Percentiles rank a stretch among this genome's conserved stretches.
Conservation (phyloP, 345 rosid genomes). For the Pistacia atlantica region DNA sequence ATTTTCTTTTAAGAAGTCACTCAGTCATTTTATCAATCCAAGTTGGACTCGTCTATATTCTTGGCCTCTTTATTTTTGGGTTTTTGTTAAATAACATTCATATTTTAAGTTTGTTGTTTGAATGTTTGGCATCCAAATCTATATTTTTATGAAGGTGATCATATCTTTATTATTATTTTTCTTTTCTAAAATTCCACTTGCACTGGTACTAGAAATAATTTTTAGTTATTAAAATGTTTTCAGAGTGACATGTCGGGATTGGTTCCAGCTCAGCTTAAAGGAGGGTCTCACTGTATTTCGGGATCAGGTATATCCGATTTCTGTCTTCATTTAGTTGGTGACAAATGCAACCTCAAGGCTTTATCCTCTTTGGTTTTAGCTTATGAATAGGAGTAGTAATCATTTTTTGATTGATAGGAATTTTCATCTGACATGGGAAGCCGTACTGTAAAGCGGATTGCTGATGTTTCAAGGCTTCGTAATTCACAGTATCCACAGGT, state of each 20-base stretch:
- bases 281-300: constrained; percentile 99
- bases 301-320: constrained; percentile 64
- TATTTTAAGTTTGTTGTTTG: neutral
- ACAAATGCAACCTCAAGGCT: constrained; percentile 1
- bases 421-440: constrained; percentile 99
- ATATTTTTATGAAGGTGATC: constrained; percentile 4
- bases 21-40: constrained; percentile 1
- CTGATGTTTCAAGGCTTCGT: constrained; percentile 91
- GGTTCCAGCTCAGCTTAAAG: constrained; percentile 99
- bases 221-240: constrained; percentile 17
- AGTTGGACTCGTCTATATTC: neutral
- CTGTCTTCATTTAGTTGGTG: constrained; percentile 10
- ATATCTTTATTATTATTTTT: neutral
- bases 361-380: neutral
- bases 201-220: constrained; percentile 9
- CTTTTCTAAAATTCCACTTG: neutral
- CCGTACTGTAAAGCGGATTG: constrained; percentile 92
- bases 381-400: constrained; percentile 2
- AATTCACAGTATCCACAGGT: constrained; percentile 95
- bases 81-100: neutral
- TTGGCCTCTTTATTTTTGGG: neutral
- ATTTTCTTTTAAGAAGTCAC: neutral
- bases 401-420: constrained; percentile 50
- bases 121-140: neutral
- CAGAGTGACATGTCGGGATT: constrained; percentile 99